phyloP scores from a whole-genome alignment of 192 early-diverging fungal species.

The Umbelopsis ramanniana region DNA sequence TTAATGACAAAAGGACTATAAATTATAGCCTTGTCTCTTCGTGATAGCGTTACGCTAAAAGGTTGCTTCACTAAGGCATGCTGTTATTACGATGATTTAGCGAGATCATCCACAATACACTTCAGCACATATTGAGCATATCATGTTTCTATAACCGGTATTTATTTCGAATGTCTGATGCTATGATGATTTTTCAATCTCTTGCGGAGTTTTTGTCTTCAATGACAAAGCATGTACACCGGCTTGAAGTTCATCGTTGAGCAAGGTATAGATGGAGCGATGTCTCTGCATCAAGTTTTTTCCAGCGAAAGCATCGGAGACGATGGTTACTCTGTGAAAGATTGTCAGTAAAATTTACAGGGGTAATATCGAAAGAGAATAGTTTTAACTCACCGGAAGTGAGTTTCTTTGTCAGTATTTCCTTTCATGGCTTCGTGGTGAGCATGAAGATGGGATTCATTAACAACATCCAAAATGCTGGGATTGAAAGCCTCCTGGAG shows the following conservation, averaged over 20 bases:
- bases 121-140: too few relatives aligned
- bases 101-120: too few relatives aligned
- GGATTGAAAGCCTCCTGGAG: constrained; percentile 58
- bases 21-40: too few relatives aligned
- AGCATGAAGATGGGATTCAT: constrained; percentile 80
- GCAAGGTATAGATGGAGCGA: constrained; percentile 68
- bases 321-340: constrained; percentile 59
- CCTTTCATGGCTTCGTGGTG: constrained; percentile 89
- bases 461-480: constrained; percentile 66
- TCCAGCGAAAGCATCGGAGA: constrained; percentile 71
- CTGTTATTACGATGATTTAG: too few relatives aligned
- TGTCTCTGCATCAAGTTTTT: constrained; percentile 67
- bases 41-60: too few relatives aligned
- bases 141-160: neutral
- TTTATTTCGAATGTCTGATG: neutral
- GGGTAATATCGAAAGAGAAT: neutral
- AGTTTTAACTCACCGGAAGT: constrained; percentile 65
- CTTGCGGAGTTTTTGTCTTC: constrained; percentile 75
- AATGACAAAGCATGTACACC: constrained; percentile 82
- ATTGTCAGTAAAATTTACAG: neutral
- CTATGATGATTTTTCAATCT: constrained; percentile 48
- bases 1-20: too few relatives aligned
- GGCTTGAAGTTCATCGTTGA: constrained; percentile 71
- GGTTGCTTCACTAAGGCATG: too few relatives aligned
- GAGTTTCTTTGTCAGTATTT: constrained; percentile 76